A percentile compares a stretch with the other conserved stretches of the same genome.
phyloP scores from a whole-genome alignment of 768 basidiomycete genomes.

The Pisolithus sp. region DNA sequence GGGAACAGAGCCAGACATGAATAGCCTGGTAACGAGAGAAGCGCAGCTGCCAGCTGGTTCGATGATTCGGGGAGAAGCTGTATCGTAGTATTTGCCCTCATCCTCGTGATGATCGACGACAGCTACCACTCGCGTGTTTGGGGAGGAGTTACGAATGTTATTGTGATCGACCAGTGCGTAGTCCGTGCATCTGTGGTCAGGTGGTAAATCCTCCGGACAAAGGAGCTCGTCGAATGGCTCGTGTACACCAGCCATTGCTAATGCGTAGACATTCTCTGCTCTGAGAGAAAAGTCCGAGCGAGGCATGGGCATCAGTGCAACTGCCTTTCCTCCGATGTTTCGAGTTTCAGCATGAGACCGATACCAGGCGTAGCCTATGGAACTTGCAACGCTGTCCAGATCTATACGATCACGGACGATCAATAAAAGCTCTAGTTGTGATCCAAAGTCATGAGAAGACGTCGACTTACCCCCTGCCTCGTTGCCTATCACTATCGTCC shows the following conservation, averaged over 20 bases:
- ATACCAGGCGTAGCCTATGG: conserved; percentile 80
- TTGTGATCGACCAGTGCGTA: conserved; percentile 95
- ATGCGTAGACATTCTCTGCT: conserved; percentile 79
- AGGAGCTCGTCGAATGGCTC: conserved; percentile 51
- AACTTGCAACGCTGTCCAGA: conserved; percentile 82
- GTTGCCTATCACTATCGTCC: conserved; percentile 91
- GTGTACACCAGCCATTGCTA: conserved; percentile 51
- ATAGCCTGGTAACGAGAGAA: conserved; percentile 47
- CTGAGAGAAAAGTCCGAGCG: conserved; percentile 70
- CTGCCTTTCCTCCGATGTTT: conserved; percentile 43
- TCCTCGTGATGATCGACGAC: conserved; percentile 92
- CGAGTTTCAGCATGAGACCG: conserved; percentile 30
- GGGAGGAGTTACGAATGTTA: conserved; percentile 39
- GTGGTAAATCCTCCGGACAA: conserved; percentile 59
- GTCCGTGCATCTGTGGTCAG: conserved; percentile 34
- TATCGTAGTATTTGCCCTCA: conserved; percentile 58
- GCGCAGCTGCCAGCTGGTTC: conserved; percentile 73
- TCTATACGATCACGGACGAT: conserved; percentile 41
- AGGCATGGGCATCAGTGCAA: conserved; percentile 70
- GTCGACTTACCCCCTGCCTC: conserved; percentile 78
- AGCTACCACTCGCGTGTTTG: conserved; percentile 52
- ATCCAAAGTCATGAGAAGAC: neutral
- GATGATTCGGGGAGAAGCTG: conserved; percentile 62
- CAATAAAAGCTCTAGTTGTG: neutral
- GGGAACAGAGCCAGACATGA: conserved; percentile 15